A percentile compares a stretch with the other conserved stretches of the same genome.
phyloP scores from a whole-genome alignment of 208 protist genomes.

The Leishmania braziliensis region DNA sequence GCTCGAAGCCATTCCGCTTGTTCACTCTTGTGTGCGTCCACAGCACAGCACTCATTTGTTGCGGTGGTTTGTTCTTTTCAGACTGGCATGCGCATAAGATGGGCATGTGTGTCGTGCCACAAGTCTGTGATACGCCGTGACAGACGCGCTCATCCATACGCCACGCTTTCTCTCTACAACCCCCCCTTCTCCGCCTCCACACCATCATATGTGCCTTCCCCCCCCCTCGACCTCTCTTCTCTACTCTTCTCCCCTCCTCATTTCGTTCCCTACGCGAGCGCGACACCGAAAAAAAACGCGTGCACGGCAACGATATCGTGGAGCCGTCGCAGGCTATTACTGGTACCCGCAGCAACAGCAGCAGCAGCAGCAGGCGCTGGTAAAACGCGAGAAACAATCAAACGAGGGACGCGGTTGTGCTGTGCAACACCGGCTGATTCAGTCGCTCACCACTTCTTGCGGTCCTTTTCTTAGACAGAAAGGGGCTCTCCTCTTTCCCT shows the following conservation, averaged over 20 bases:
- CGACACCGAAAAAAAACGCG: neutral
- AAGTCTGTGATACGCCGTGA: neutral
- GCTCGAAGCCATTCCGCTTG: neutral
- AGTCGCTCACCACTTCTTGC: too few species aligned
- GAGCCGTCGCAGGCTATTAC: neutral
- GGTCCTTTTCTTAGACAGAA: neutral
- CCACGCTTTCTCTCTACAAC: neutral
- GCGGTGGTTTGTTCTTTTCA: neutral
- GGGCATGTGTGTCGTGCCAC: neutral
- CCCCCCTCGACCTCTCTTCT: neutral
- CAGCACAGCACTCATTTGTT: neutral
- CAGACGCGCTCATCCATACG: neutral
- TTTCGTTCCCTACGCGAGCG: neutral
- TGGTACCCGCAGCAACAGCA: neutral
- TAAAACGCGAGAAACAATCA: neutral
- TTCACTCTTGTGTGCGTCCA: neutral
- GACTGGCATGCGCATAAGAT: neutral
- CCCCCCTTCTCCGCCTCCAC: neutral
- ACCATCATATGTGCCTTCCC: neutral
- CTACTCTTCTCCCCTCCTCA: neutral
- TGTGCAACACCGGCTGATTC: neutral
- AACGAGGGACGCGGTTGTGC: neutral
- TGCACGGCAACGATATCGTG: neutral
- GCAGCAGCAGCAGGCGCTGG: neutral
- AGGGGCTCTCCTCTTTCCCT: neutral